These are phyloP conservation scores for Suhomyces coccinellae DNA, from an alignment of 1,139 yeast species.

Conservation along the genomic window DNA sequence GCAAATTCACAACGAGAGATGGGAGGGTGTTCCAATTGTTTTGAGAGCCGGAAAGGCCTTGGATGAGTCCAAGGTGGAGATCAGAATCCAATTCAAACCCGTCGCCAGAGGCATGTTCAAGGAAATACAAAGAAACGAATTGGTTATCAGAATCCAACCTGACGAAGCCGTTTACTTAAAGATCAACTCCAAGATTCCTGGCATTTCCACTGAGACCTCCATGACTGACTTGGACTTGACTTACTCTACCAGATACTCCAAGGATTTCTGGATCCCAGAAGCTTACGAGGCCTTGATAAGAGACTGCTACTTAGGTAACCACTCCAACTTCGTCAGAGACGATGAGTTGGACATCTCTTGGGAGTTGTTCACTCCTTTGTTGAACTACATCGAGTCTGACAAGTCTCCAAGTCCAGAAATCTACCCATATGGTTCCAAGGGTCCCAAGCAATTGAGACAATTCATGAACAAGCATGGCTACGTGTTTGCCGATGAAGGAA, in stretches of 20 bases:
- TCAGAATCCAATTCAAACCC: conserved; percentile 87
- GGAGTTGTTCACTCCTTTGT: conserved; percentile 88
- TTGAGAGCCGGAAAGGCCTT: conserved; percentile 96
- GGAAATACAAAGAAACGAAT: conserved; percentile 84
- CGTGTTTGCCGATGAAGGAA: conserved; percentile 54
- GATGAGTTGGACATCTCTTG: conserved; percentile 95
- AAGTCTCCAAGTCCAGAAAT: conserved; percentile 61
- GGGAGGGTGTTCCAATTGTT: conserved; percentile 98
- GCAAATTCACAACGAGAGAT: conserved; percentile 83
- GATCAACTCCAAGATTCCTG: conserved; percentile 91
- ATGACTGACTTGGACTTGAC: conserved; percentile 89
- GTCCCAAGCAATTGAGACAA: conserved; percentile 66
- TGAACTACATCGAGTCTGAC: conserved; percentile 72
- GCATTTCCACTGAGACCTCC: conserved; percentile 76
- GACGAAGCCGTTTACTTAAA: conserved; percentile 90
- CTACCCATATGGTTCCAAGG: conserved; percentile 90
- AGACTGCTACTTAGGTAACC: conserved; percentile 89
- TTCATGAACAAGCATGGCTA: conserved; percentile 74
- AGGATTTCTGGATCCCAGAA: conserved; percentile 93
- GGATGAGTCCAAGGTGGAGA: conserved; percentile 90
- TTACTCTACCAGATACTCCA: conserved; percentile 72
- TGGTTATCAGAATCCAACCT: conserved; percentile 93
- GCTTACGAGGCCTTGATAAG: conserved; percentile 95
- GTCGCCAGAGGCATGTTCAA: conserved; percentile 81
- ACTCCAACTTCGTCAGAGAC: conserved; percentile 95